phyloP scores from a whole-genome alignment of 2,329 filamentous ascomycete species.

The Paramyrothecium sp. region DNA sequence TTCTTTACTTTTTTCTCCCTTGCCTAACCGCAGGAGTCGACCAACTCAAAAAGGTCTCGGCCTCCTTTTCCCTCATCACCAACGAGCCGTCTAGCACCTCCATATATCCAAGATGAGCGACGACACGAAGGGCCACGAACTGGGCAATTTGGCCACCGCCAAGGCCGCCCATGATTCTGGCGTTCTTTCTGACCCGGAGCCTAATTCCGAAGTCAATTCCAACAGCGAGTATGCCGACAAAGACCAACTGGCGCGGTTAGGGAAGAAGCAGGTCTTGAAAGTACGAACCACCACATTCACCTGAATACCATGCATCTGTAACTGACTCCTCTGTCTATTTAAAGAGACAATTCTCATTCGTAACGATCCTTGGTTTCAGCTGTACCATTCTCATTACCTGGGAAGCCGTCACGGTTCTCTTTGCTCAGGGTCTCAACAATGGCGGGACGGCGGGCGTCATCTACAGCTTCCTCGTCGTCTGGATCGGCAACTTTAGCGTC shows the following conservation, averaged over 20 bases:
- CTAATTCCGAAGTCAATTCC: constrained; percentile 12
- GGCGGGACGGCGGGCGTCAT: constrained; percentile 53
- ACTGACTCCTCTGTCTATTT: background rate
- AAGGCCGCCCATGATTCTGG: constrained; percentile 8
- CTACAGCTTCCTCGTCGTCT: constrained; percentile 48
- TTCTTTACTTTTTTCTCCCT: background rate
- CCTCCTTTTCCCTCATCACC: background rate
- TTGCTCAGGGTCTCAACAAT: constrained; percentile 37
- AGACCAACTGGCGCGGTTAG: constrained; percentile 21
- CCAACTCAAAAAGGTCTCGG: background rate
- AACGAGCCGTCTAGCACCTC: background rate
- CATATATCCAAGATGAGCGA: constrained; percentile 13
- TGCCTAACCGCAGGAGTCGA: background rate
- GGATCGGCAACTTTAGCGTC: constrained; percentile 43
- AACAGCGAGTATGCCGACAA: constrained; percentile 16
- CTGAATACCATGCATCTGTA: background rate
- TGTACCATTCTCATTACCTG: constrained; percentile 53
- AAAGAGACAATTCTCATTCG: constrained; percentile 46
- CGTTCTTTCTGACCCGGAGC: constrained; percentile 12
- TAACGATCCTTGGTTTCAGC: constrained; percentile 51
- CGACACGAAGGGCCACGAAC: constrained; percentile 17
- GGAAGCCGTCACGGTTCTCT: constrained; percentile 39
- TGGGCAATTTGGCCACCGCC: constrained; percentile 16
- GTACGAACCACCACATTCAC: constrained; percentile 4
- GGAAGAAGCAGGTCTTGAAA: constrained; percentile 26